Evolutionary conservation across 371 early-diverging fungal species (phyloP).

Genomic region (Mortierella sp.): DNA sequence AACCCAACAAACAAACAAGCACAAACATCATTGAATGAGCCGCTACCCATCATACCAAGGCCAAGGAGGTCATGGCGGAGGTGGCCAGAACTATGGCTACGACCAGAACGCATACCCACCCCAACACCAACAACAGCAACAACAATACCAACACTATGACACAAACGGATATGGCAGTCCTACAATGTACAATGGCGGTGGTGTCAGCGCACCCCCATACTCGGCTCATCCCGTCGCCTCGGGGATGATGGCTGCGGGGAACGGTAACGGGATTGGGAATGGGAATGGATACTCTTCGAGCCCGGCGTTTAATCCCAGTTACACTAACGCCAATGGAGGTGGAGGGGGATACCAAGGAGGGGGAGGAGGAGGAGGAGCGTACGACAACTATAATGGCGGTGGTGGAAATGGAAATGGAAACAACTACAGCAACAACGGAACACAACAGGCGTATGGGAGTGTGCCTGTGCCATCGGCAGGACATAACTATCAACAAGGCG

Average conservation of each 20-base stretch:
- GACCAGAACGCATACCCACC: neutral
- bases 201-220: conserved; percentile 23
- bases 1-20: no score
- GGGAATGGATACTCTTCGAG: neutral
- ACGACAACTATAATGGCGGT: conserved; percentile 10
- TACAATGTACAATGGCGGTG: conserved; percentile 1
- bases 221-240: conserved; percentile 31
- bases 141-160: conserved; percentile 8
- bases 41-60: conserved; percentile 7
- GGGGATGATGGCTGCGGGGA: conserved; percentile 18
- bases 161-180: conserved; percentile 8
- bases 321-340: conserved; percentile 5
- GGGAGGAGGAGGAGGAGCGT: neutral
- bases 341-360: no score
- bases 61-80: neutral
- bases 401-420: no score
- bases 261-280: conserved; percentile 3
- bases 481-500: conserved; percentile 29
- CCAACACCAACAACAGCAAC: neutral
- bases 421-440: conserved; percentile 13
- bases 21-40: neutral
- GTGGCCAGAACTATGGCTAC: neutral
- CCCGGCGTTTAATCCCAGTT: conserved; percentile 41
- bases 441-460: neutral
- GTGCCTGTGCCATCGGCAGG: conserved; percentile 19